These are phyloP conservation scores for Candida khao-thaluensis DNA, from an alignment of 805 yeast genomes.

Conservation along the genomic window DNA sequence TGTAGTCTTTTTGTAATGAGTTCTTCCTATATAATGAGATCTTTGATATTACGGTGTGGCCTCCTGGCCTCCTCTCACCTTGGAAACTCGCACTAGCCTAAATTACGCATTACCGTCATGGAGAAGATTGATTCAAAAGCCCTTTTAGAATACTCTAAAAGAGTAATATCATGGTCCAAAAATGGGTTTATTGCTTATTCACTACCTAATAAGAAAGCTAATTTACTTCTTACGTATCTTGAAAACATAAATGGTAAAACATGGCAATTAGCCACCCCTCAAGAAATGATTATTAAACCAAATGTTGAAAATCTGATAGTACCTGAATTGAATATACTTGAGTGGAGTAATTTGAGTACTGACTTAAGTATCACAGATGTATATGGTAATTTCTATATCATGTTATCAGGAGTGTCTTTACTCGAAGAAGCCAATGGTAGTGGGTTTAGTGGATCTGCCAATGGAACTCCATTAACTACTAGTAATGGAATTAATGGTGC, in stretches of 20 bases:
- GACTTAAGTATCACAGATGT: conserved; percentile 80
- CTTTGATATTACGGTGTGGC: too few relatives aligned
- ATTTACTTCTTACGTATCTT: conserved; percentile 60
- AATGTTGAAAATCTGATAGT: conserved; percentile 18
- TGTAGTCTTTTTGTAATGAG: too few relatives aligned
- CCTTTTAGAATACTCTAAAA: neutral
- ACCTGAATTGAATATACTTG: conserved; percentile 45
- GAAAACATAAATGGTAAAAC: conserved; percentile 71
- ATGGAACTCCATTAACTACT: conserved; percentile 5
- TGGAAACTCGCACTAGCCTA: too few relatives aligned
- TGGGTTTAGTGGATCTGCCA: conserved; percentile 12
- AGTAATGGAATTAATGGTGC: too few relatives aligned
- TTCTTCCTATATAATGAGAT: too few relatives aligned
- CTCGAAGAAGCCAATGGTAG: conserved; percentile 29
- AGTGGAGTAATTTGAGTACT: conserved; percentile 78
- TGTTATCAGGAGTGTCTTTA: conserved; percentile 43
- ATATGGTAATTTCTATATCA: conserved; percentile 54
- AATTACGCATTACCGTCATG: neutral
- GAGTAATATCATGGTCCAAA: conserved; percentile 68
- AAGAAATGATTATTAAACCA: conserved; percentile 31
- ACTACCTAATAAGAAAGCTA: conserved; percentile 37
- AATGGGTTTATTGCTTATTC: conserved; percentile 81
- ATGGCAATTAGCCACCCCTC: conserved; percentile 75
- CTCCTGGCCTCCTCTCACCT: too few relatives aligned
- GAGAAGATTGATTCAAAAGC: conserved; percentile 4